These are phyloP conservation scores for Colletotrichum sp. DNA, from an alignment of 2,329 filamentous ascomycete genomes.

Conservation along the genomic window DNA sequence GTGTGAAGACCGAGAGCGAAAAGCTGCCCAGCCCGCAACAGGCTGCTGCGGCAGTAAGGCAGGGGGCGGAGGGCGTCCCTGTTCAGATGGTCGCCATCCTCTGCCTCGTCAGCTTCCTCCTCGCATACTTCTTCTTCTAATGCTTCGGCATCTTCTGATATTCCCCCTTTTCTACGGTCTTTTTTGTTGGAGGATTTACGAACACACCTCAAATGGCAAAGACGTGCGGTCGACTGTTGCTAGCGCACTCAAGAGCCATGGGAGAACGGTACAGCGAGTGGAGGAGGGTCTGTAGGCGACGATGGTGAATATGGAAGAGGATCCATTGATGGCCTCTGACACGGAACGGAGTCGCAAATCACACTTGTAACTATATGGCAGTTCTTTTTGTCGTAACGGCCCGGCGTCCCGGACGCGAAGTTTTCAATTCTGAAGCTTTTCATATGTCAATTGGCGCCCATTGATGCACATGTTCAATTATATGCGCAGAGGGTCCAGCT, in stretches of 20 bases:
- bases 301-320: background rate
- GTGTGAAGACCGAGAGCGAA: constrained; percentile 61
- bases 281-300: background rate
- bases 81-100: constrained; percentile 84
- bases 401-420: constrained; percentile 18
- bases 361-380: constrained; percentile 20
- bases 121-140: constrained; percentile 97
- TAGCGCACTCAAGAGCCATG: background rate
- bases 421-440: constrained; percentile 22
- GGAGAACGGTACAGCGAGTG: background rate
- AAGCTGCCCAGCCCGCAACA: constrained; percentile 51
- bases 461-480: background rate
- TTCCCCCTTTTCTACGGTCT: constrained; percentile 2
- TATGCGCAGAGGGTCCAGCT: background rate
- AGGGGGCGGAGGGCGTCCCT: constrained; percentile 76
- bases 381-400: constrained; percentile 16
- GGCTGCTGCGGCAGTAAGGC: constrained; percentile 60
- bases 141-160: background rate
- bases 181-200: constrained; percentile 7
- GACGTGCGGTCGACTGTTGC: background rate
- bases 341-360: constrained; percentile 13
- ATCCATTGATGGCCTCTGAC: background rate
- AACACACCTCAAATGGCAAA: background rate
- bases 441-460: constrained; percentile 4
- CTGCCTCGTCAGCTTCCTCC: constrained; percentile 88